phyloP scores from a whole-genome alignment of 2,329 filamentous ascomycete species.

The Immersiporthe knoxdaviesiana region DNA sequence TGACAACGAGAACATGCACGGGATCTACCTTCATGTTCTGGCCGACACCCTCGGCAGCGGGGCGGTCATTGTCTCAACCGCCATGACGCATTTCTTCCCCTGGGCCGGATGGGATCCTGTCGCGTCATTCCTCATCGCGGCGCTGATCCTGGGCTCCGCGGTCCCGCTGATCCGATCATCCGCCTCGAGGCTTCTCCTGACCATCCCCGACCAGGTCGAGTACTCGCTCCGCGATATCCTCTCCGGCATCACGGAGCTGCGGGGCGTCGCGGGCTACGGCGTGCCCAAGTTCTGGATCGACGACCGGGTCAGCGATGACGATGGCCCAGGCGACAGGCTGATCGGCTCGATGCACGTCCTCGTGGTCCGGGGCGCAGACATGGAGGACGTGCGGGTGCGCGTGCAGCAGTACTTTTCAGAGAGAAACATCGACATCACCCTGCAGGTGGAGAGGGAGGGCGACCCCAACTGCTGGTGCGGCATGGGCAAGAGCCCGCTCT shows the following conservation, averaged over 20 bases:
- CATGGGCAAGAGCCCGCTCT: slow-evolving; percentile 43
- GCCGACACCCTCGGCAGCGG: slow-evolving; percentile 94
- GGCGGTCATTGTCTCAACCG: slow-evolving; percentile 89
- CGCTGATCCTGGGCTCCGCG: slow-evolving; percentile 91
- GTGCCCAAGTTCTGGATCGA: slow-evolving; percentile 94
- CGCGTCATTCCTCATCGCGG: slow-evolving; percentile 89
- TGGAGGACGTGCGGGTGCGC: slow-evolving; percentile 84
- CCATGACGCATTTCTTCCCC: slow-evolving; percentile 82
- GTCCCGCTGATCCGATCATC: slow-evolving; percentile 85
- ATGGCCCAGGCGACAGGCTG: slow-evolving; percentile 55
- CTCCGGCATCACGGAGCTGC: slow-evolving; percentile 77
- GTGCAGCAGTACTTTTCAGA: slow-evolving; percentile 71
- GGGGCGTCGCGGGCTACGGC: slow-evolving; percentile 83
- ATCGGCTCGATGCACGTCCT: slow-evolving; percentile 87
- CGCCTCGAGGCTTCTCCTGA: slow-evolving; percentile 80
- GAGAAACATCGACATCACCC: slow-evolving; percentile 77
- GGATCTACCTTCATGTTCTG: slow-evolving; percentile 93
- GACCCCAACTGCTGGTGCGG: slow-evolving; percentile 68
- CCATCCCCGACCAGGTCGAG: slow-evolving; percentile 82
- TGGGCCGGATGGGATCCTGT: slow-evolving; percentile 96
- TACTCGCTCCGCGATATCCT: slow-evolving; percentile 87
- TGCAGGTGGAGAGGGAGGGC: slow-evolving; percentile 87
- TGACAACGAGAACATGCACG: slow-evolving; percentile 96
- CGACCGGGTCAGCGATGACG: slow-evolving; percentile 57
- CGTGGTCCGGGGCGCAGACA: slow-evolving; percentile 69